These are phyloP conservation scores for Elsinoe ampelina DNA, from an alignment of 2,329 filamentous ascomycete genomes.

Conservation along the genomic window DNA sequence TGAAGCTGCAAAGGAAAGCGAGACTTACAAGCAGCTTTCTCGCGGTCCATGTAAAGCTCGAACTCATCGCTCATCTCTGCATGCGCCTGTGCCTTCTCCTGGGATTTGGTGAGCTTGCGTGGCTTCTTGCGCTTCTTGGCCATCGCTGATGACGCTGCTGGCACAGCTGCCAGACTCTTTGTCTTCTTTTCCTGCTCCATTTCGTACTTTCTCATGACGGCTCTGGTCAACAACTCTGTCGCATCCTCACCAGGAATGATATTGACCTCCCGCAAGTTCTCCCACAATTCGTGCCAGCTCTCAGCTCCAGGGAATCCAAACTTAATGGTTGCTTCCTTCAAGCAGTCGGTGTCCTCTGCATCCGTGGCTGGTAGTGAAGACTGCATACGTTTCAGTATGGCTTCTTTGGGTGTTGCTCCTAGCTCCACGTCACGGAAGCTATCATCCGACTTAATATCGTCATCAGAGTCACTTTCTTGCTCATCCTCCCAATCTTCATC, in stretches of 20 bases:
- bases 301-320: background rate
- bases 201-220: background rate
- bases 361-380: background rate
- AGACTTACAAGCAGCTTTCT: background rate
- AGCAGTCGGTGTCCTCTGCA: background rate
- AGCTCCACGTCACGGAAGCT: background rate
- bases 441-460: too few species aligned
- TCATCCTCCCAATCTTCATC: too few species aligned
- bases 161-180: background rate
- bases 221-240: background rate
- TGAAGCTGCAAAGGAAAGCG: background rate
- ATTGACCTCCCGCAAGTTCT: background rate
- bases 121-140: background rate
- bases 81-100: constrained; percentile 25
- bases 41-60: background rate
- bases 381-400: background rate
- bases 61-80: constrained; percentile 29
- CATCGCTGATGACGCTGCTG: background rate
- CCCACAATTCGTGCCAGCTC: background rate
- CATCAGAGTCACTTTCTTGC: too few species aligned
- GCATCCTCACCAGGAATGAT: background rate
- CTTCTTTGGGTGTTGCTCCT: background rate
- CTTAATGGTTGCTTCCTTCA: background rate
- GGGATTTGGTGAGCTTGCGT: background rate
- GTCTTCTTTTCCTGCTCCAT: background rate